These are phyloP conservation scores for Penicillium oxalicum DNA, from an alignment of 2,329 filamentous ascomycete species.

Conservation along the genomic window DNA sequence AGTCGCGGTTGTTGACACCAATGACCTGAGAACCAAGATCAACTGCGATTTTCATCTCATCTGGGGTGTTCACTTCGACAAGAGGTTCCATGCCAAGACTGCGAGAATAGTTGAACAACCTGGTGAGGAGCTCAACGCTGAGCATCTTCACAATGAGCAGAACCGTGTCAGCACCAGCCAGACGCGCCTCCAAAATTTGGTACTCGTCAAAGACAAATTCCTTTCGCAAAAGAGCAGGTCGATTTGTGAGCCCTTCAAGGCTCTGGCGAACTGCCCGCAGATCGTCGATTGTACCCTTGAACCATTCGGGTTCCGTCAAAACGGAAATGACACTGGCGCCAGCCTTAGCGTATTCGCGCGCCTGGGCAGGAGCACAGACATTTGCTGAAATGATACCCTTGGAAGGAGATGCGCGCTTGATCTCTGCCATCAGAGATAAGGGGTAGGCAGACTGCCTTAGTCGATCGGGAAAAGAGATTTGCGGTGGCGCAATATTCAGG, in stretches of 20 bases:
- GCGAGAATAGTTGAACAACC: conserved; percentile 80
- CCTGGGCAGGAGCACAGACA: conserved; percentile 82
- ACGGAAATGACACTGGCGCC: conserved; percentile 97
- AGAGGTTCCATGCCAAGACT: conserved; percentile 95
- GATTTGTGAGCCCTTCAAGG: conserved; percentile 83
- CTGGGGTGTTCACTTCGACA: conserved; percentile 90
- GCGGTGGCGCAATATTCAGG: conserved; percentile 75
- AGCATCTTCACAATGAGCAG: conserved; percentile 98
- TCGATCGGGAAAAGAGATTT: conserved; percentile 71
- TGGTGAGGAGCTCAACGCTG: conserved; percentile 63
- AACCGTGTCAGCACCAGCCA: conserved; percentile 91
- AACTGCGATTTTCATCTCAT: conserved; percentile 86
- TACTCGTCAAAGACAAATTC: conserved; percentile 99
- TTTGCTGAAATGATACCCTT: conserved; percentile 89
- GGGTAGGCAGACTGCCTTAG: conserved; percentile 76
- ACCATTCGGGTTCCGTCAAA: conserved; percentile 98
- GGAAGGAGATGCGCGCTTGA: conserved; percentile 92
- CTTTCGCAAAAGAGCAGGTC: conserved; percentile 86
- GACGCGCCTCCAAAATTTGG: conserved; percentile 87
- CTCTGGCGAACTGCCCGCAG: conserved; percentile 79
- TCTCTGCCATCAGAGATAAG: conserved; percentile 94
- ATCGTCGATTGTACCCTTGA: conserved; percentile 96
- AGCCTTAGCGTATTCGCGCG: conserved; percentile 82
- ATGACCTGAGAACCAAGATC: conserved; percentile 84
- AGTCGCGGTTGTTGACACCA: conserved; percentile 94